Percentiles rank a stretch among this genome's conserved stretches.
phyloP scores from a whole-genome alignment of 495 filamentous ascomycete genomes.

The Neurospora sp. region DNA sequence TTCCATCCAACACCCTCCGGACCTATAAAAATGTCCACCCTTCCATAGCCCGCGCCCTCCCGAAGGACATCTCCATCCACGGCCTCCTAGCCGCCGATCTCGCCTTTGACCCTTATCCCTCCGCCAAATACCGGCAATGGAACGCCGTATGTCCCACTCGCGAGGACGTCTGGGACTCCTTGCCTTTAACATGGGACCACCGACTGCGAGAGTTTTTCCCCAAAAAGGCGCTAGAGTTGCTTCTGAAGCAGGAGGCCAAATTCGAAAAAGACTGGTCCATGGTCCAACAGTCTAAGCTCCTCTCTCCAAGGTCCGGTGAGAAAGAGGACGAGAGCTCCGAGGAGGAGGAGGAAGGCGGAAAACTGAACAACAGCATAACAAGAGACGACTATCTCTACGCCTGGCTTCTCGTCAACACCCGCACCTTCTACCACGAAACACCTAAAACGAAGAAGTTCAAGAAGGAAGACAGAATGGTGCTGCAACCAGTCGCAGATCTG shows the following conservation, averaged over 20 bases:
- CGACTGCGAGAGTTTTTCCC: conserved; percentile 41
- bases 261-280: conserved; percentile 51
- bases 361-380: conserved; percentile 33
- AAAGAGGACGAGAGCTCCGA: not conserved
- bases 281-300: conserved; percentile 33
- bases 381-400: conserved; percentile 52
- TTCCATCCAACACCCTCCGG: conserved; percentile 54
- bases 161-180: conserved; percentile 45
- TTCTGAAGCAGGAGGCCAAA: conserved; percentile 52
- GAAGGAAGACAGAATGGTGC: conserved; percentile 62
- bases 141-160: conserved; percentile 54
- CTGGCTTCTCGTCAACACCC: conserved; percentile 77
- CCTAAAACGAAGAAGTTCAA: conserved; percentile 38
- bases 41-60: conserved; percentile 30
- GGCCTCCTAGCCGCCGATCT: conserved; percentile 63
- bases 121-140: conserved; percentile 42
- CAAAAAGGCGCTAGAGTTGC: conserved; percentile 31
- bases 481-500: conserved; percentile 79
- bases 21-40: conserved; percentile 50
- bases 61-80: conserved; percentile 50
- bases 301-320: not conserved
- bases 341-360: not conserved
- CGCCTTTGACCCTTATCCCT: conserved; percentile 34
- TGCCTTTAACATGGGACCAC: conserved; percentile 62
- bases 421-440: conserved; percentile 66